Conservation (phyloP, 225 moss, liverwort and hornwort species). For the Pseudoscleropodium purum region DNA sequence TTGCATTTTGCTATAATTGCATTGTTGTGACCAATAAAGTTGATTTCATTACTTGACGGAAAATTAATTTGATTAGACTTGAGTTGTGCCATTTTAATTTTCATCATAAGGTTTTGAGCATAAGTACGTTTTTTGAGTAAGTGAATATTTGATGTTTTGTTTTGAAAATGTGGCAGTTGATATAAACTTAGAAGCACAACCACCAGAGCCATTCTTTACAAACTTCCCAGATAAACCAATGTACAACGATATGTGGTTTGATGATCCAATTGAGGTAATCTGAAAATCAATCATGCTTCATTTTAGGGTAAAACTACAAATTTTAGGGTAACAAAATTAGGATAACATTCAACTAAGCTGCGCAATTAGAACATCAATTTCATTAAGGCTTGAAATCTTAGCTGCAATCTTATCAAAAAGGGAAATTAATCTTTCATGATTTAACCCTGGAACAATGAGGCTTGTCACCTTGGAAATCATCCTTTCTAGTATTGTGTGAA, state of each 20-base stretch:
- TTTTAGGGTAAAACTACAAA: background rate
- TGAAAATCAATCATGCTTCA: background rate
- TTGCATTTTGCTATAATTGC: background rate
- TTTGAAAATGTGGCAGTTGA: background rate
- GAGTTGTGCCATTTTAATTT: background rate
- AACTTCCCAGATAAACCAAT: conserved; percentile 6
- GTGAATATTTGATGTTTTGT: background rate
- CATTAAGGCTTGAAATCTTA: background rate
- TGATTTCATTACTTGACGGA: background rate
- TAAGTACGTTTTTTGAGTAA: background rate
- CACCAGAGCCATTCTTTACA: conserved; percentile 5
- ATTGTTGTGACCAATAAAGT: background rate
- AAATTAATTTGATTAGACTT: no score
- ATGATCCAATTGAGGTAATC: conserved; percentile 37
- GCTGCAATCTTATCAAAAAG: background rate
- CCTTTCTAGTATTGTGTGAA: accelerated
- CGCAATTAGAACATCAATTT: background rate
- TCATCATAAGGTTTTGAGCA: no score
- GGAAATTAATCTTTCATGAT: background rate
- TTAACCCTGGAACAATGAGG: accelerated
- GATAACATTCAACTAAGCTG: background rate
- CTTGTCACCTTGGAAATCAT: accelerated
- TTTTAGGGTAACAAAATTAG: no score
- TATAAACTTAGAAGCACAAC: background rate
- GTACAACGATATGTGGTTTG: conserved; percentile 32